Evolutionary conservation across 179 eudicot species (phyloP), one percentile per base, ranked within the genome.

Genomic region (Corrigiola litoralis): DNA sequence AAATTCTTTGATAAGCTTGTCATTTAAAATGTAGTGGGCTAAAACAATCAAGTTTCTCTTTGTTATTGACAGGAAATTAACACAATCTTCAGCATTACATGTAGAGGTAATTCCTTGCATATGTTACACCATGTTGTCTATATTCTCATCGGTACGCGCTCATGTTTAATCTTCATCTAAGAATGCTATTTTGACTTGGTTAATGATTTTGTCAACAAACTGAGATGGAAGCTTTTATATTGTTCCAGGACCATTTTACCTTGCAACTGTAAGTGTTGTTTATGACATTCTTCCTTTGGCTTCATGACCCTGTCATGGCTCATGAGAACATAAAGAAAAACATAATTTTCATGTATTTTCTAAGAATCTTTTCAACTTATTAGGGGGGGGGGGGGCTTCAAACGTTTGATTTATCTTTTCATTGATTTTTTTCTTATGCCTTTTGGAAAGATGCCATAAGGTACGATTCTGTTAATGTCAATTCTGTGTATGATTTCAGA

Each of bases 31-130:
- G 27, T 5, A n/a, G 8, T 60, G 31, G 38, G 55, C 32, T 24
- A 44, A 66, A 13, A 29, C 28, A 65, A 42, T 49, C 6, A 36
- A 21, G 25, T 65, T 38, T 76, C 17, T 64, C 16, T 49, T 29
- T 33, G 40, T 61, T 45, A 31, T 63, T 65, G 49, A 64, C 76
- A 84, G 89, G 82, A 65, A 74, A 55, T 18, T 23, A 28, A 45
- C 58, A 55, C 65, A 63, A 66, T 70, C 78, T 37, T 59, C 58
- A 36, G 71, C 42, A 69, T 70, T 74, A 69, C 18, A 42, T 38
- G 11, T 60, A 34, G 55, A n/a, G 84, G 88, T 81, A 81, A 77
- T 37, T 49, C 7, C 61, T n/a, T 18, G 10, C n/a, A 16, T 33
- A 1, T 37, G 45, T 27, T 33, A 5, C 21, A 14, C 56, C 20